Base-by-base conservation (phyloP, 257 asterid species). In the Solanum sejunctum region DNA sequence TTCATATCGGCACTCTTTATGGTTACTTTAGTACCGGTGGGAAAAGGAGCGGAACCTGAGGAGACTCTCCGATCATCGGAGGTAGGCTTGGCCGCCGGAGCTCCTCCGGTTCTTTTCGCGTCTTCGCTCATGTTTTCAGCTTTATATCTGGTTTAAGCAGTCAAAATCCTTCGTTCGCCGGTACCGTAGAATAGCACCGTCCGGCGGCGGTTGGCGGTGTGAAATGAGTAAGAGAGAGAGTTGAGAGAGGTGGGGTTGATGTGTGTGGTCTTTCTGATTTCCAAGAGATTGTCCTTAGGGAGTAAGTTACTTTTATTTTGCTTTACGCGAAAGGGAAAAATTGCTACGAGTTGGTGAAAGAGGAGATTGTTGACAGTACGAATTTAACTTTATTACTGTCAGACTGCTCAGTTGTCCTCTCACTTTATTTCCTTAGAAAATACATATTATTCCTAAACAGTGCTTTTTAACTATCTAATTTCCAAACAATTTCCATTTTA, bases 1-100 rank as follows among this genome's bases (percentile, higher is more conserved):
- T 93, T 95, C 99, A 96, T 96, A 86, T 96, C 99, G 2, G 98
- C 98, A 86, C 97, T 96, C 89, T 96, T 96, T 58, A 96, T 93
- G 85, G 89, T 84, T 80, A 92, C 93, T 85, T 96, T 96, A 89
- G 92, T 92, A 26, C 91, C 93, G 55, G 91, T 36, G 43, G 88
- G 79, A 28, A 83, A 47, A 32, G 89, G 80, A 18, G 80, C 87
- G 61, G 98, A 86, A 79, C 91, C 92, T 84, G 93, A 85, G 45
- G 92, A 85, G 16, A 92, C 85, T 85, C 90, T 90, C 85, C 94
- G 96, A 88, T 92, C 97, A 51, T 89, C 93, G 89, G 89, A 9
- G 79, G 91, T 83, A 55, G 92, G 66, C 85, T 77, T 87, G 55
- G 87, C 52, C 85, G 81, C 88, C 84, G 61, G 85, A 43, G 93